Evolutionary conservation across 495 filamentous ascomycete species (phyloP), one percentile per base, ranked within the genome.

Genomic region (Neurospora cerealis): DNA sequence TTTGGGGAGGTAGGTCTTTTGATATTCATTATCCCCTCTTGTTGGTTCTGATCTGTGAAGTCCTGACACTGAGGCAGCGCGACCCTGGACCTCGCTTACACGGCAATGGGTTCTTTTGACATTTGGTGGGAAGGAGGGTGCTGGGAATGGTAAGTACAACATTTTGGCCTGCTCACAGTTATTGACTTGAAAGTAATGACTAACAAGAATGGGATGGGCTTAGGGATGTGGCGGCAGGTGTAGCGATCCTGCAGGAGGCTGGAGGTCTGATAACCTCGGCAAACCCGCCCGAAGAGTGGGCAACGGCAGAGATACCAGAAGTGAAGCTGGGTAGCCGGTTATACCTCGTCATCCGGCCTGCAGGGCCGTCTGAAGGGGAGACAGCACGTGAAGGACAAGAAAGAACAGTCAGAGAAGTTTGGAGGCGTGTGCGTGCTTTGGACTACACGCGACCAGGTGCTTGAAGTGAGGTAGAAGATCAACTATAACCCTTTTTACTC

Each of bases 81-180:
- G 9, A 93, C 93, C 19, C 81, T 95, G 75, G 93, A 94, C 77
- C 83, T 93, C 17, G 93, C 92, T 60, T 88, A 86, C 38, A 90
- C 94, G 62, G 93, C 93, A 21, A 84, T 86, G 24, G 93, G 93
- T 1, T 83, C 86, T 13, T 77, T 95, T 73, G 93, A 96, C 82
- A 81, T 92, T 40, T 95, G 93, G 79, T 95, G 93, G 93, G 93
- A 95, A 76, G 91, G 90, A 2, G 93, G 93, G 9, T 93, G 91
- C 76, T 95, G 92, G 92, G 91, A 91, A 70, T 95, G 93, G 82
- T 82, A 75, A 70, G 79, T 70, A 72, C 48, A 41, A 15, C 19
- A 37, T 8, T 21, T 36, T n/a, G 0, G 21, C 15, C 36, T 1
- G 19, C 17, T 32, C 28, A 48, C 36, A 6, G 21, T 19, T 70